Evolutionary conservation across 2,329 filamentous ascomycete species (phyloP).

Genomic region (Fusarium sp.): DNA sequence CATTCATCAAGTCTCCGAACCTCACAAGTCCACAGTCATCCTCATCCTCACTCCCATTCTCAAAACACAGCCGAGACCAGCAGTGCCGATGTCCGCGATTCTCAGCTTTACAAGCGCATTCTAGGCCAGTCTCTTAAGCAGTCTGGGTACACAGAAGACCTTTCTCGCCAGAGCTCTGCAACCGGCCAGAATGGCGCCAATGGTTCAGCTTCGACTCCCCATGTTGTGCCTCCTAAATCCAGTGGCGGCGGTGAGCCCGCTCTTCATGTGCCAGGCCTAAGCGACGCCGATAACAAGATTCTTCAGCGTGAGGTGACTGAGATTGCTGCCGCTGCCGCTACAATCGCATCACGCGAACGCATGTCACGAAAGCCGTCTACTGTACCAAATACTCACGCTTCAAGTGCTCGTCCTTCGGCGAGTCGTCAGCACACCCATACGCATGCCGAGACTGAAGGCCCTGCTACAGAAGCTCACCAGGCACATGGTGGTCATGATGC

Average conservation of each 20-base stretch:
- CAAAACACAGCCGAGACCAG: slow-evolving; percentile 58
- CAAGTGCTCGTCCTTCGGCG: slow-evolving; percentile 42
- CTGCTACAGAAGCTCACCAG: slow-evolving; percentile 52
- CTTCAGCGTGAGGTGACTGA: slow-evolving; percentile 91
- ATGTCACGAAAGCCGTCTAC: slow-evolving; percentile 56
- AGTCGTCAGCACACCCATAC: slow-evolving; percentile 51
- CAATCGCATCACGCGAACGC: slow-evolving; percentile 83
- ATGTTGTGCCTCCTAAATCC: slow-evolving; percentile 80
- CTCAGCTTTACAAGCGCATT: slow-evolving; percentile 92
- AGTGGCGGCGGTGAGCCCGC: slow-evolving; percentile 57
- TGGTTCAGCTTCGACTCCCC: slow-evolving; percentile 66
- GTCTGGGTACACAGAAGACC: slow-evolving; percentile 74
- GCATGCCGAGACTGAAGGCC: slow-evolving; percentile 45
- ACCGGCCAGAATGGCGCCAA: slow-evolving; percentile 55
- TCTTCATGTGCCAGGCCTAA: slow-evolving; percentile 75
- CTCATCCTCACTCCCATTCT: slow-evolving; percentile 51
- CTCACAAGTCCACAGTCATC: slow-evolving; percentile 53
- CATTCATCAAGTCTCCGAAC: slow-evolving; percentile 51
- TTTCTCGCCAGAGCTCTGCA: slow-evolving; percentile 55
- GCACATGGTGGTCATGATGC: slow-evolving; percentile 87
- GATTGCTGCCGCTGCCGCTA: slow-evolving; percentile 90
- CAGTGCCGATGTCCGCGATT: slow-evolving; percentile 82
- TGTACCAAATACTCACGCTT: slow-evolving; percentile 37
- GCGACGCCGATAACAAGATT: slow-evolving; percentile 83
- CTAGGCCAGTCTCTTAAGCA: slow-evolving; percentile 90